Percentiles rank a stretch among this genome's conserved stretches.
phyloP scores from a whole-genome alignment of 2,329 filamentous ascomycete species.

The Alternaria angustiovoidea region DNA sequence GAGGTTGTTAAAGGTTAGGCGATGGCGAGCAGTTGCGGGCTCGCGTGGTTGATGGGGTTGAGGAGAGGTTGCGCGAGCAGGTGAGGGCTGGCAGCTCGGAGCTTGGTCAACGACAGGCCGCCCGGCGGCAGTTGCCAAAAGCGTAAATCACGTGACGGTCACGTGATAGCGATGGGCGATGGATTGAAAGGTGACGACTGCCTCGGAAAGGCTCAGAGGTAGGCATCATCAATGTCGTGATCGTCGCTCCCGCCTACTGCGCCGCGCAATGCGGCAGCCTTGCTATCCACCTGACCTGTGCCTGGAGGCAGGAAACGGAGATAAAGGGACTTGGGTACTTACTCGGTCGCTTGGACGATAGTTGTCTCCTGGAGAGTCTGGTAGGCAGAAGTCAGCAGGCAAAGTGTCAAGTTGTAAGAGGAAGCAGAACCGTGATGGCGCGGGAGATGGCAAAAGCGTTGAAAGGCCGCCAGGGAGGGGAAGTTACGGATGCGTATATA shows the following conservation, averaged over 20 bases:
- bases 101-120: slow-evolving; percentile 29
- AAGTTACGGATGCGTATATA: slow-evolving; percentile 22
- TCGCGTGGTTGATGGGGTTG: slow-evolving; percentile 39
- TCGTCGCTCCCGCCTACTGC: neutral
- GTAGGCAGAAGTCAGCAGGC: slow-evolving; percentile 29
- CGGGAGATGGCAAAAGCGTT: slow-evolving; percentile 22
- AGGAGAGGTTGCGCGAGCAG: slow-evolving; percentile 32
- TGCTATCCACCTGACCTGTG: slow-evolving; percentile 3
- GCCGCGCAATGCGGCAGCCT: slow-evolving; percentile 9
- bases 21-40: slow-evolving; percentile 23
- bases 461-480: slow-evolving; percentile 22
- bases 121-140: slow-evolving; percentile 28
- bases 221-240: neutral
- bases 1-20: slow-evolving; percentile 17
- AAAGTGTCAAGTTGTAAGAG: slow-evolving; percentile 23
- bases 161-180: neutral
- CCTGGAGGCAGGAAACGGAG: slow-evolving; percentile 7
- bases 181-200: slow-evolving; percentile 3
- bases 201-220: neutral
- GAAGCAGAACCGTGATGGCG: slow-evolving; percentile 36
- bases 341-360: slow-evolving; percentile 37
- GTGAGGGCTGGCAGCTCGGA: slow-evolving; percentile 24
- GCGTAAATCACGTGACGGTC: slow-evolving; percentile 21
- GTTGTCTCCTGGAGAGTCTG: slow-evolving; percentile 32
- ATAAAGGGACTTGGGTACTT: slow-evolving; percentile 24